These are phyloP conservation scores for Paraphaeosphaeria sporulosa DNA, from an alignment of 2,329 filamentous ascomycete species.

Conservation along the genomic window DNA sequence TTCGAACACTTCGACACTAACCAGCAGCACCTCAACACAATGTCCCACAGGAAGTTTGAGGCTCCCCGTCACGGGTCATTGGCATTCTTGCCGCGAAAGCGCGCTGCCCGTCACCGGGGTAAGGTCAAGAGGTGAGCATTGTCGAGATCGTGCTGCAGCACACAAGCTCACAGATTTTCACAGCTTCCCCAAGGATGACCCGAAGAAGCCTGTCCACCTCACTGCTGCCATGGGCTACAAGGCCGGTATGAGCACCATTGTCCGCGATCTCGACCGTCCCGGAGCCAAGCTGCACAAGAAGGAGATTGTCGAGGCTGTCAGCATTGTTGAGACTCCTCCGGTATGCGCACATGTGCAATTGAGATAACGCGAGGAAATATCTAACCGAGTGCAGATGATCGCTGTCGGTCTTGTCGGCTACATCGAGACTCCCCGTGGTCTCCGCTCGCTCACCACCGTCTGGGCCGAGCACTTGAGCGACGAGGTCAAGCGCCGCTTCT, in stretches of 20 bases:
- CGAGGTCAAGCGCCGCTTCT: constrained; percentile 99
- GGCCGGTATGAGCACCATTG: constrained; percentile 99
- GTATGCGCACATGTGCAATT: constrained; percentile 77
- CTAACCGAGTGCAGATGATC: constrained; percentile 78
- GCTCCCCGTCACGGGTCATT: constrained; percentile 90
- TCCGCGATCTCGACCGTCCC: constrained; percentile 98
- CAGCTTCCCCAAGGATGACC: constrained; percentile 99
- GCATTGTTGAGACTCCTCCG: constrained; percentile 55
- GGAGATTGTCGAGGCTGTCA: constrained; percentile 55
- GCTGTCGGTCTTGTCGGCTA: constrained; percentile 99
- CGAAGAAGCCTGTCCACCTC: constrained; percentile 99
- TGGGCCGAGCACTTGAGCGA: constrained; percentile 99
- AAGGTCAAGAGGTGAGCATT: constrained; percentile 94
- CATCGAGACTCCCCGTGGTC: constrained; percentile 99
- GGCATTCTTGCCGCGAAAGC: constrained; percentile 72
- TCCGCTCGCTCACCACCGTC: constrained; percentile 98
- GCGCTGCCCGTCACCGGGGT: constrained; percentile 90
- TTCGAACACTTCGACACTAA: constrained; percentile 43
- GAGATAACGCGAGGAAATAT: constrained; percentile 54
- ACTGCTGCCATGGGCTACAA: constrained; percentile 99
- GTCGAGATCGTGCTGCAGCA: constrained; percentile 47
- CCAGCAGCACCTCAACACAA: constrained; percentile 47
- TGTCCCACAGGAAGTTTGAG: constrained; percentile 75
- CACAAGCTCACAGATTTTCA: constrained; percentile 32
- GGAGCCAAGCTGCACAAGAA: constrained; percentile 99